Conservation (phyloP, 768 basidiomycete genomes). For the Agaricus bisporus region DNA sequence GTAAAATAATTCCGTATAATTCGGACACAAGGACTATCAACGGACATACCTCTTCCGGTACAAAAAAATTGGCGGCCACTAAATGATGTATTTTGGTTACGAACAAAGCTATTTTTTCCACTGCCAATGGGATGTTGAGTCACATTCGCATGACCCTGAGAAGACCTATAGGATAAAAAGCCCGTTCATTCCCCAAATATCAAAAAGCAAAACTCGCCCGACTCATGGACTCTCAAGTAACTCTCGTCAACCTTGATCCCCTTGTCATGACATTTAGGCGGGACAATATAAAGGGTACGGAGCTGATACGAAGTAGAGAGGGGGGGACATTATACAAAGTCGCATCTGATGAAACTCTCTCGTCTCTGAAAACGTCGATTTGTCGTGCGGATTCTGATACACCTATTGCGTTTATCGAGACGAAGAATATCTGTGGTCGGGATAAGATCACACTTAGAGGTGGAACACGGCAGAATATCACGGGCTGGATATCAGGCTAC, state of each 20-base stretch:
- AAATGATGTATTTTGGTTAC: no score
- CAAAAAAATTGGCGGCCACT: no score
- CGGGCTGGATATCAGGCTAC: conserved; percentile 4
- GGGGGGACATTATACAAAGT: background rate
- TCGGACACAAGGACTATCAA: no score
- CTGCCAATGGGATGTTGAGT: no score
- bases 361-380: background rate
- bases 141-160: no score
- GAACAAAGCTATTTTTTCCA: no score
- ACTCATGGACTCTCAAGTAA: conserved; percentile 7
- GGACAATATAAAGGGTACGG: background rate
- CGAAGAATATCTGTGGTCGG: background rate
- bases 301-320: background rate
- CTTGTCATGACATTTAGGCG: background rate
- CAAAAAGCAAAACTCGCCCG: background rate
- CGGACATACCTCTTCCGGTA: no score
- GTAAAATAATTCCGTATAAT: no score
- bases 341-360: conserved; percentile 1
- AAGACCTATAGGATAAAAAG: no score
- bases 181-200: no score
- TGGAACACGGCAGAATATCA: background rate
- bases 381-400: background rate
- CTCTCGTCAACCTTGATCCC: background rate
- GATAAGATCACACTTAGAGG: conserved; percentile 1
- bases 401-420: background rate